Conservation (phyloP, 2,329 filamentous ascomycete species). For the Coleophoma crateriformis region DNA sequence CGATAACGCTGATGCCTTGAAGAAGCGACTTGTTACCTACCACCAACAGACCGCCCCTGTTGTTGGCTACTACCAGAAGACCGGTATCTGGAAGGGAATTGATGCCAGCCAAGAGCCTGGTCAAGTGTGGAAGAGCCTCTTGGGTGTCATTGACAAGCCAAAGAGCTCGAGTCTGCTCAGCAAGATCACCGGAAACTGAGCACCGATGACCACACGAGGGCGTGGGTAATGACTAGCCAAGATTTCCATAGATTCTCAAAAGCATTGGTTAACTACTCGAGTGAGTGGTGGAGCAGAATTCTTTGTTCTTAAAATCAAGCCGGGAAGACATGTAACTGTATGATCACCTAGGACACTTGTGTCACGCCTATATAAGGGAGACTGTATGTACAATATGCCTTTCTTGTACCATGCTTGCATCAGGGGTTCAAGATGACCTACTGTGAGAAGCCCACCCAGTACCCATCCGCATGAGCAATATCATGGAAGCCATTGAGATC, state of each 20-base stretch:
- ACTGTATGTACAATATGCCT: slow-evolving; percentile 19
- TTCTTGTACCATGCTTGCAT: slow-evolving; percentile 13
- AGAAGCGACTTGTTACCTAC: slow-evolving; percentile 91
- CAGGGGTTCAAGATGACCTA: background rate
- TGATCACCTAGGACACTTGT: slow-evolving; percentile 19
- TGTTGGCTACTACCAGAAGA: slow-evolving; percentile 94
- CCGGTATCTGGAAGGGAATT: slow-evolving; percentile 91
- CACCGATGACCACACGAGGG: slow-evolving; percentile 1
- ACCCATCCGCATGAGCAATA: no score
- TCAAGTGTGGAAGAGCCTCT: slow-evolving; percentile 89
- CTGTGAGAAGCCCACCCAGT: background rate
- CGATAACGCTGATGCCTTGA: slow-evolving; percentile 92
- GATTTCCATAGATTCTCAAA: slow-evolving; percentile 23
- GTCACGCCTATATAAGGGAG: slow-evolving; percentile 13
- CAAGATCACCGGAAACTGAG: slow-evolving; percentile 26
- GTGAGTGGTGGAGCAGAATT: slow-evolving; percentile 13
- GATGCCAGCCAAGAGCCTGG: slow-evolving; percentile 95
- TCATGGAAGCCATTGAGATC: no score
- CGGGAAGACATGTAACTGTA: slow-evolving; percentile 17
- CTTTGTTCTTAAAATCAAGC: no score
- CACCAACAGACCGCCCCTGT: slow-evolving; percentile 91
- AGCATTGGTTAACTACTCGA: slow-evolving; percentile 6
- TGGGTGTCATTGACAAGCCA: slow-evolving; percentile 73
- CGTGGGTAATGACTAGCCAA: slow-evolving; percentile 5
- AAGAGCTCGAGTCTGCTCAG: slow-evolving; percentile 25